Conservation (phyloP, 2,329 filamentous ascomycete genomes). For the Grosmannia penicillata region DNA sequence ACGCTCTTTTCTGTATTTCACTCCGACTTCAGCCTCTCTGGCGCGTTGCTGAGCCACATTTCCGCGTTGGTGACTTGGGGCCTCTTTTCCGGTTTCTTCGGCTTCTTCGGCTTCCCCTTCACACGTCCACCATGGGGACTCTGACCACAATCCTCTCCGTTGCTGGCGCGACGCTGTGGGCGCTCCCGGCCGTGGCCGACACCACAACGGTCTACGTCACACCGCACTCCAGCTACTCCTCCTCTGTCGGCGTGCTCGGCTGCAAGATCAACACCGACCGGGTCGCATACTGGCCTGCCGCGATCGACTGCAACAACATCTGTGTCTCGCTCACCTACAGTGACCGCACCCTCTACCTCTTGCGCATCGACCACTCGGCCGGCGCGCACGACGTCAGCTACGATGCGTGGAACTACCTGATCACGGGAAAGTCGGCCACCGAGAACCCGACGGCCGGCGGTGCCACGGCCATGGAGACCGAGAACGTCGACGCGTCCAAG, state of each 20-base stretch:
- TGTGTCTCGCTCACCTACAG: slow-evolving; percentile 37
- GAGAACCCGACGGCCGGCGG: slow-evolving; percentile 31
- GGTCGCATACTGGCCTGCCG: slow-evolving; percentile 43
- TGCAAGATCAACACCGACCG: slow-evolving; percentile 47
- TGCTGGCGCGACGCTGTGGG: too few relatives aligned
- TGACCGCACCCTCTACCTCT: slow-evolving; percentile 37
- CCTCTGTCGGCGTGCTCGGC: slow-evolving; percentile 41
- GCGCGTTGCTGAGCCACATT: too few relatives aligned
- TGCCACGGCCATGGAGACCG: slow-evolving; percentile 33
- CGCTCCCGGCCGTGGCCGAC: slow-evolving; percentile 5
- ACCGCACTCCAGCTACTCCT: slow-evolving; percentile 41
- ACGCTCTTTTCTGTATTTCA: too few relatives aligned
- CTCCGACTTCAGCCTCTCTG: too few relatives aligned
- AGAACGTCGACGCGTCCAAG: slow-evolving; percentile 29
- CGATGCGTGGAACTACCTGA: slow-evolving; percentile 46
- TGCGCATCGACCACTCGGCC: slow-evolving; percentile 39
- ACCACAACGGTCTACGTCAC: slow-evolving; percentile 29
- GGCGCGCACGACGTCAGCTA: slow-evolving; percentile 44
- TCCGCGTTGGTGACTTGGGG: too few relatives aligned
- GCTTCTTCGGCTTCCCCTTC: too few relatives aligned
- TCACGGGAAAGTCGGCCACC: slow-evolving; percentile 31
- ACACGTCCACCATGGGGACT: too few relatives aligned
- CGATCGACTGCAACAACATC: slow-evolving; percentile 38
- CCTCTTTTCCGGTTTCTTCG: too few relatives aligned
- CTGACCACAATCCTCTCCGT: too few relatives aligned